Evolutionary conservation across 148 eudicot genomes (phyloP).

Genomic region (Dianthus caryophyllus): DNA sequence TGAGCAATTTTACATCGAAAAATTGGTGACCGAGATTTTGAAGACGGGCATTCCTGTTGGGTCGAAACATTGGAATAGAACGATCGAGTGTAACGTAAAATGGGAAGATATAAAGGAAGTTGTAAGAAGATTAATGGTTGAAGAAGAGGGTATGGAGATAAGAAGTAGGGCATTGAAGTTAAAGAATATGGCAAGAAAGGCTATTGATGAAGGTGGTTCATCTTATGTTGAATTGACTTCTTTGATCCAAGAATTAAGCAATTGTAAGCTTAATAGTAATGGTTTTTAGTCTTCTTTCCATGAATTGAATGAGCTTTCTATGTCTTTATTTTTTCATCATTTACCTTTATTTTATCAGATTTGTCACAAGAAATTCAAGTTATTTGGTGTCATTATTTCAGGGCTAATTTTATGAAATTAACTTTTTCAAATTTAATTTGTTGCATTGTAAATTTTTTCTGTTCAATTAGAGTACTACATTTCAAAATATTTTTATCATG

Average conservation of each 20-base stretch:
- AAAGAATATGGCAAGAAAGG: conserved; percentile 28
- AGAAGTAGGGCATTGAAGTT: conserved; percentile 24
- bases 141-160: conserved; percentile 22
- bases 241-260: conserved; percentile 16
- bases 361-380: too few relatives aligned
- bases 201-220: conserved; percentile 31
- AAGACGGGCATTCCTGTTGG: conserved; percentile 27
- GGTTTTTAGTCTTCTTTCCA: too few relatives aligned
- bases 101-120: conserved; percentile 23
- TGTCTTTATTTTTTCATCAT: too few relatives aligned
- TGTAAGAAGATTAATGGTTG: conserved; percentile 26
- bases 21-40: conserved; percentile 26
- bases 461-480: too few relatives aligned
- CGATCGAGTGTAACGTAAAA: conserved; percentile 6
- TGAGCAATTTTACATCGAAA: conserved; percentile 31
- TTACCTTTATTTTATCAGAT: too few relatives aligned
- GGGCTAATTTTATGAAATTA: too few relatives aligned
- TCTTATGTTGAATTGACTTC: conserved; percentile 15
- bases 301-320: too few relatives aligned
- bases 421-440: too few relatives aligned
- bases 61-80: conserved; percentile 15
- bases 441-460: too few relatives aligned
- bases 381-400: too few relatives aligned
- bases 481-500: too few relatives aligned
- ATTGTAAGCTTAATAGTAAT: conserved; percentile 1